Percentiles rank a stretch among this genome's conserved stretches.
These are phyloP conservation scores for Cladosporium velox DNA, from an alignment of 2,329 filamentous ascomycete species.

Conservation along the genomic window DNA sequence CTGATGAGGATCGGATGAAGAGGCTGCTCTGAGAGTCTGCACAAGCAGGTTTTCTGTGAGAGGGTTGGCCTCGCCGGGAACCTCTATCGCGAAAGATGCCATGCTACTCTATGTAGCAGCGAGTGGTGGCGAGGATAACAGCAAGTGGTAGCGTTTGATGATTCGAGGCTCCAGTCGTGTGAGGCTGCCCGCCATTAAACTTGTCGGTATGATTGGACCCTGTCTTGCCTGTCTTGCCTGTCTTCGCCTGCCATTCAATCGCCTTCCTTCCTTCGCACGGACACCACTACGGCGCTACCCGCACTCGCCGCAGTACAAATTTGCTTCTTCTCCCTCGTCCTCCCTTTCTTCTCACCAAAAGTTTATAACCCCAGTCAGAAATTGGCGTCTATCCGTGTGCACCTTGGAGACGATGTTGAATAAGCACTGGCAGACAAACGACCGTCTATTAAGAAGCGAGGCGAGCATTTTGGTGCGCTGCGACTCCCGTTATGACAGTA, in stretches of 20 bases:
- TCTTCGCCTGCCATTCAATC: not conserved
- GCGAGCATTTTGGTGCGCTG: slow-evolving; percentile 28
- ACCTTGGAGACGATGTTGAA: slow-evolving; percentile 53
- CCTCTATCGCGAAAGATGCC: slow-evolving; percentile 58
- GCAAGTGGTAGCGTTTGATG: slow-evolving; percentile 3
- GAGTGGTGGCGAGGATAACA: too few relatives aligned
- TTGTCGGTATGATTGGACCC: not conserved
- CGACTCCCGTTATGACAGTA: slow-evolving; percentile 39
- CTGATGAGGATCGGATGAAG: slow-evolving; percentile 50
- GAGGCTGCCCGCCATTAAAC: slow-evolving; percentile 1
- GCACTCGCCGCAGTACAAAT: not conserved
- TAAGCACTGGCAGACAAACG: slow-evolving; percentile 50
- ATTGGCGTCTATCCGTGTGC: slow-evolving; percentile 23
- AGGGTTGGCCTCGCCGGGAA: slow-evolving; percentile 74
- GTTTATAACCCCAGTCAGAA: slow-evolving; percentile 53
- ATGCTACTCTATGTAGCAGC: not conserved
- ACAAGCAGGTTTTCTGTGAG: slow-evolving; percentile 51
- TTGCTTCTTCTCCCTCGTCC: not conserved
- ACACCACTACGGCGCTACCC: not conserved
- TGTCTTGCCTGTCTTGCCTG: not conserved
- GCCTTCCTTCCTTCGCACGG: not conserved
- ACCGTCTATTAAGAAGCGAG: slow-evolving; percentile 39
- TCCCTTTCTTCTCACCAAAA: slow-evolving; percentile 52
- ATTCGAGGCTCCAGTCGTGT: not conserved
- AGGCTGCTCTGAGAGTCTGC: slow-evolving; percentile 51